Evolutionary conservation across 2,329 filamentous ascomycete genomes (phyloP), one percentile per base, ranked within the genome.

Genomic region (Aspergillus candidus): DNA sequence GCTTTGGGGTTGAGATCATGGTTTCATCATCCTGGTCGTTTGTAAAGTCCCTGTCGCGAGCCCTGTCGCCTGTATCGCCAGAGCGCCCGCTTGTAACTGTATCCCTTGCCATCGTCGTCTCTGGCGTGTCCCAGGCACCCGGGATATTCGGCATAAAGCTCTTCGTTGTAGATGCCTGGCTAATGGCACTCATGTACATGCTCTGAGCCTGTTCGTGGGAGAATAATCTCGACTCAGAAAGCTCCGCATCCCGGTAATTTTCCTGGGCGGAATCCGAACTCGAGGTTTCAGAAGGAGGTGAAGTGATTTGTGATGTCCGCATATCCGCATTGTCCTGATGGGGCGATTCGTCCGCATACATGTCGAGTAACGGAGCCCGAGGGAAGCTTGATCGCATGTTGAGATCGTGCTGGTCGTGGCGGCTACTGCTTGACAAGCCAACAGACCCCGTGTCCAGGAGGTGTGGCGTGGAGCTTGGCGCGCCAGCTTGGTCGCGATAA

Each of bases 171-270:
- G 63, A 60, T 8, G 59, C 60, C 32, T 68, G 65, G 46, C 75
- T 79, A 43, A 81, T 69, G 10, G 77, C 80, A 57, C 80, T 75
- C 71, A 74, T 72, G 45, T 74, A 75, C 63, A 75, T 68, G 50
- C 72, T 74, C 44, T 72, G 65, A n/a, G 72, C 72, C 54, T 74
- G 70, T 46, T 73, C 70, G 44, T 71, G 68, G 34, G 68, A 71
- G 44, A 73, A 75, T 36, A 72, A 53, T 48, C 60, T 71, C 3
- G 72, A 74, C 45, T 72, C 65, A 6, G 66, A 61, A n/a, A 75
- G 62, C 27, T 71, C 65, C 37, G 35, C 47, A 12, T 63, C 63
- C 34, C 50, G 44, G n/a, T 56, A 50, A n/a, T 50, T 45, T 32
- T 44, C 53, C 11, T 53, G 52, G 30, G 49, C 48, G 6, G 60